phyloP scores from a whole-genome alignment of 2,329 filamentous ascomycete genomes.

The Cyphellophora attinorum region DNA sequence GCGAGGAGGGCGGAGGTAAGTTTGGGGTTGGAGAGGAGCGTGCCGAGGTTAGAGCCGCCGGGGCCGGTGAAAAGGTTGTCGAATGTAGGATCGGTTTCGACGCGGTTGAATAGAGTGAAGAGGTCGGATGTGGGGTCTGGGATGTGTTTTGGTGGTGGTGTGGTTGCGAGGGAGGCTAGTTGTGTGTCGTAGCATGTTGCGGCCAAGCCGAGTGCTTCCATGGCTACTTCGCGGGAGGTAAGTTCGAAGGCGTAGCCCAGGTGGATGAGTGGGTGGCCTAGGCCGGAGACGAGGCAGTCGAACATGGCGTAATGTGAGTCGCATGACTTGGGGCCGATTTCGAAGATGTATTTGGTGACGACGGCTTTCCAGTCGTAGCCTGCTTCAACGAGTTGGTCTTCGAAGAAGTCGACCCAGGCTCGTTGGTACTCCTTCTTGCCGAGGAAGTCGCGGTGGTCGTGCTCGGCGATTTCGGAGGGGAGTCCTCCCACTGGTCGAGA shows the following conservation, averaged over 20 bases:
- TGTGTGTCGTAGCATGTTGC: constrained; percentile 54
- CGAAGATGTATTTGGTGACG: constrained; percentile 65
- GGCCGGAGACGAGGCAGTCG: constrained; percentile 67
- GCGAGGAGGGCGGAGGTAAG: constrained; percentile 54
- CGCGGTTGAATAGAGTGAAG: constrained; percentile 59
- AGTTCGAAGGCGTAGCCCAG: constrained; percentile 90
- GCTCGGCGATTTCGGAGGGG: constrained; percentile 73
- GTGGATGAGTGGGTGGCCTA: constrained; percentile 88
- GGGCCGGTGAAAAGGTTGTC: constrained; percentile 53
- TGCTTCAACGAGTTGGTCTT: constrained; percentile 69
- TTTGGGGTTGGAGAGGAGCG: constrained; percentile 60
- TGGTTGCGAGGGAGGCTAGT: constrained; percentile 42
- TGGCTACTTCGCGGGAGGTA: constrained; percentile 71
- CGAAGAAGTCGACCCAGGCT: constrained; percentile 89
- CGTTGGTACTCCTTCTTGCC: constrained; percentile 77
- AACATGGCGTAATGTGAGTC: constrained; percentile 50
- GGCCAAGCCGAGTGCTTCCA: constrained; percentile 72
- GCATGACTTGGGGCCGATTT: constrained; percentile 35
- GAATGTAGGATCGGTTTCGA: constrained; percentile 61
- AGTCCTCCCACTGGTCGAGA: constrained; percentile 72
- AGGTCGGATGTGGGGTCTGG: constrained; percentile 53
- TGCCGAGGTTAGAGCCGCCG: constrained; percentile 54
- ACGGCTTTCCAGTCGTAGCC: constrained; percentile 79
- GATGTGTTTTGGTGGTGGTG: constrained; percentile 37
- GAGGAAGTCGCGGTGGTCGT: constrained; percentile 80